phyloP scores from a whole-genome alignment of 208 protist genomes.

The Acanthamoeba royreba region DNA sequence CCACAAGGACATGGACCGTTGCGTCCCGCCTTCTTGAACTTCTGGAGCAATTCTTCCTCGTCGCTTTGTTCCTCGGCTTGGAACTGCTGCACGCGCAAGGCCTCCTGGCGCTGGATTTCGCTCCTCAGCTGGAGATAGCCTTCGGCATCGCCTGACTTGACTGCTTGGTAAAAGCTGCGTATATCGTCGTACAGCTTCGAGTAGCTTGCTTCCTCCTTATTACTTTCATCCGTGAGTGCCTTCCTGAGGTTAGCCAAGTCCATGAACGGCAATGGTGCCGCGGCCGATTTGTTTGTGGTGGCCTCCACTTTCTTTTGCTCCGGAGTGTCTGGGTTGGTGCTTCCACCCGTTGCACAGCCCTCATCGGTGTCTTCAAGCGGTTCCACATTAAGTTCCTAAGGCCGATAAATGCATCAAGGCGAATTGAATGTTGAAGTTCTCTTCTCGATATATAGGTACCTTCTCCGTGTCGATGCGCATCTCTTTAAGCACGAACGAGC shows the following conservation, averaged over 20 bases:
- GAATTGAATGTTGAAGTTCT: neutral
- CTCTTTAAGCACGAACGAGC: neutral
- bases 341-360: too few species aligned
- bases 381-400: constrained; percentile 4
- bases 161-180: neutral
- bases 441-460: too few species aligned
- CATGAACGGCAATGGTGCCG: neutral
- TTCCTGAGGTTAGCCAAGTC: neutral
- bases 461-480: constrained; percentile 2
- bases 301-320: neutral
- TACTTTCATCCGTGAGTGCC: neutral
- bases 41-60: neutral
- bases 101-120: neutral
- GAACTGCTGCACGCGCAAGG: neutral
- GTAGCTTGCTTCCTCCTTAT: constrained; percentile 44
- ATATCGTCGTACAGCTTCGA: constrained; percentile 36
- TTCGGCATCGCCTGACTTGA: neutral
- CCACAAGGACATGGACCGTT: constrained; percentile 64
- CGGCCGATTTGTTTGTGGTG: neutral
- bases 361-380: neutral
- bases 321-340: neutral
- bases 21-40: constrained; percentile 40
- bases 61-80: neutral
- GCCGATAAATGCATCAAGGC: neutral
- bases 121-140: neutral